Base-by-base conservation (phyloP, 2,329 filamentous ascomycete species). In the Chaetomium sp. region DNA sequence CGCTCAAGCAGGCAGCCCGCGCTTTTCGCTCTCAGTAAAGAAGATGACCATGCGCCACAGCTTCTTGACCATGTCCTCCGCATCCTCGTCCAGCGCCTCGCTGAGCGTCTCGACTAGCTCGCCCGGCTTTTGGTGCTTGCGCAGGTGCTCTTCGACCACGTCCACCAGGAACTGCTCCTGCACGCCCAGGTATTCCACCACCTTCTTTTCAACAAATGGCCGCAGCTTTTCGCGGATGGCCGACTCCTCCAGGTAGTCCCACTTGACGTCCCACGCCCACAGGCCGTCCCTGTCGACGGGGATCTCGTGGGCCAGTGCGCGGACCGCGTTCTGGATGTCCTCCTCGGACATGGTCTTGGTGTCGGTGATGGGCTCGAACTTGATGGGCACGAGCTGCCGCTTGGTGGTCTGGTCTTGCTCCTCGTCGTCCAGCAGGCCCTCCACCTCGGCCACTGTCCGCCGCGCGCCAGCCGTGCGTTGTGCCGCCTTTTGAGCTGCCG, bases 41-140 rank as follows among this genome's bases (percentile, higher is more conserved):
- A 97, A 98, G 73, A 98, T 96, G 64, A 97, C 88, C 92, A 98
- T 96, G 58, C 94, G 87, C 95, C 95, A 99, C 42, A 99, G 85
- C 80, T 97, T 98, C 85, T 92, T 96, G 57, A 98, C 93, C 70
- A 99, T 80, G 29, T 91, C 89, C 77, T 97, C 93, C 12, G 93
- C 93, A 75, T 98, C 95, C 74, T 99, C 95, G 74, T 97, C 95
- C 68, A 99, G 82, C 51, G 92, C 92, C 87, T 90, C 90, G 75
- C 91, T 91, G 63, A 99, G 79, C 74, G 96, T 90, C 70, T 92
- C 91, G 23, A 94, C 91, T 71, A 99, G 77, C 62, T 90, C 90
- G 66, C 88, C 84, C n/a, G 95, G 91, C 68, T 84, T 85, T 29
- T 88, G 88, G 71, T 89, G 88, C 71, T 88, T 88, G 69, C 89